phyloP scores from a whole-genome alignment of 768 basidiomycete species.

The Hebeloma cylindrosporum region DNA sequence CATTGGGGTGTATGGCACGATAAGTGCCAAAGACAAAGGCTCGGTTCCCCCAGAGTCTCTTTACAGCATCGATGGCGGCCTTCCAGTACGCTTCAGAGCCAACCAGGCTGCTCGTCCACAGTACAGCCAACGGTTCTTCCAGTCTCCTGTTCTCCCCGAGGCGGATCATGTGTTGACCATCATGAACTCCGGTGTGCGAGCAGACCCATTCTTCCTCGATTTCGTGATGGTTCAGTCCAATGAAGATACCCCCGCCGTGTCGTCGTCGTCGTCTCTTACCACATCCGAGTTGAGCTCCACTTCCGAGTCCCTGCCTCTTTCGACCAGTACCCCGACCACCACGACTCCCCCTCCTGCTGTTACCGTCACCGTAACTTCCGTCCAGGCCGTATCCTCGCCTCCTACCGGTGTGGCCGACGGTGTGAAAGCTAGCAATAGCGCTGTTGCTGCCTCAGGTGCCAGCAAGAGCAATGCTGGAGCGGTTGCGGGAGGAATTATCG shows the following conservation, averaged over 20 bases:
- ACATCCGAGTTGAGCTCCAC: background rate
- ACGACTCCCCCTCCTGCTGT: background rate
- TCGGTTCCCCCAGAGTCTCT: constrained; percentile 14
- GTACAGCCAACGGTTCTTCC: constrained; percentile 23
- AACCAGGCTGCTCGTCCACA: background rate
- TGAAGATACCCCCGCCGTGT: background rate
- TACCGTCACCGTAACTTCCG: constrained; percentile 9
- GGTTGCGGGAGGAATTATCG: constrained; percentile 9
- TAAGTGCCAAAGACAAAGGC: constrained; percentile 3
- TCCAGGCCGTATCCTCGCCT: background rate
- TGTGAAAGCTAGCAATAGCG: constrained; percentile 5
- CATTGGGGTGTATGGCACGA: constrained; percentile 25
- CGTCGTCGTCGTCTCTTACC: background rate
- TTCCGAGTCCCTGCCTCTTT: background rate
- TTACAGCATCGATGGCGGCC: constrained; percentile 23
- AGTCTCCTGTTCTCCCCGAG: constrained; percentile 19
- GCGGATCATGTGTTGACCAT: constrained; percentile 25
- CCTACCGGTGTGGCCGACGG: background rate
- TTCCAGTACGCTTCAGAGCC: constrained; percentile 13
- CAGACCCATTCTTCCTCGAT: constrained; percentile 24
- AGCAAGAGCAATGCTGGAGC: constrained; percentile 9
- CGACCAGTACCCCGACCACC: background rate
- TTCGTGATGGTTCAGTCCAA: constrained; percentile 15
- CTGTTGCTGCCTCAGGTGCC: constrained; percentile 5
- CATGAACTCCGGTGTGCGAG: constrained; percentile 12